Evolutionary conservation across 140 eudicot genomes (phyloP).

Genomic region (Oenanthe javanica): DNA sequence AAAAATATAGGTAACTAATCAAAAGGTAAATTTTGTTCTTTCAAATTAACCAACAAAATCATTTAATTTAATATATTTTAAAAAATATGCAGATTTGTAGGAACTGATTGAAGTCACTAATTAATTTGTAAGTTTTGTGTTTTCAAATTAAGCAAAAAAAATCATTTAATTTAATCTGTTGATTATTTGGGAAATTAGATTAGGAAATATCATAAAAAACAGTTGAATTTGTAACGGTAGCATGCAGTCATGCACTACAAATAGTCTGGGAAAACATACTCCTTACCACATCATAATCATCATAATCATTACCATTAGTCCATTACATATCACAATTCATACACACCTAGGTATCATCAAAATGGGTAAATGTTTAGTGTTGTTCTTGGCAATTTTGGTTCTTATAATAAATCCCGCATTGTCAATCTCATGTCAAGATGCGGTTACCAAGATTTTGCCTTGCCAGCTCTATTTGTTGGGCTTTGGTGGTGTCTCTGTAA

Average conservation of each 20-base stretch:
- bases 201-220: too few species aligned
- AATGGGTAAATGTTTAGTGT: background rate
- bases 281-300: background rate
- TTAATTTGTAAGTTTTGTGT: too few species aligned
- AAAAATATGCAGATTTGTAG: too few species aligned
- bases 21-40: too few species aligned
- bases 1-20: background rate
- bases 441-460: conserved; percentile 10
- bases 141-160: too few species aligned
- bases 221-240: too few species aligned
- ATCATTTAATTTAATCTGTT: too few species aligned
- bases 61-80: too few species aligned
- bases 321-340: background rate
- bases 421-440: conserved; percentile 10
- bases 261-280: background rate
- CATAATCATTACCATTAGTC: too few species aligned
- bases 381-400: background rate
- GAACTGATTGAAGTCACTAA: too few species aligned
- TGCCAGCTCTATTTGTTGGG: conserved; percentile 14
- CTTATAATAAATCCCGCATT: background rate
- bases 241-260: background rate
- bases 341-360: background rate
- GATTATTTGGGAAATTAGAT: too few species aligned
- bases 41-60: too few species aligned
- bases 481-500: conserved; percentile 2